Evolutionary conservation across 768 basidiomycete species (phyloP), one percentile per base, ranked within the genome.

Genomic region (Tephrocybe sp.): DNA sequence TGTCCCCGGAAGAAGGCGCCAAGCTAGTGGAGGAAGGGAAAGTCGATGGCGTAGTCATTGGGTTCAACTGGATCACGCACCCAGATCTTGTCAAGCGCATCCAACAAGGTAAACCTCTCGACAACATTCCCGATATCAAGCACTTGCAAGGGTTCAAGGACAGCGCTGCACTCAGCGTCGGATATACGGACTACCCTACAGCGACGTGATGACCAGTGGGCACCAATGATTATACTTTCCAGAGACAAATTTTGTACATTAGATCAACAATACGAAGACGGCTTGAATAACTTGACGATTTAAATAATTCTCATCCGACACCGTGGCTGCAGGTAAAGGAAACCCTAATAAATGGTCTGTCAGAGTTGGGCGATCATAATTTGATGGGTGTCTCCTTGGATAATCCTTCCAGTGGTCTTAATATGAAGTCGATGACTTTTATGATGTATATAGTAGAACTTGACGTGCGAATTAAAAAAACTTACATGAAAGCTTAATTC

Each of bases 51-150:
- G 63, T 71, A 7, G 60, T 65, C 42, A 69, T 77, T 40, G 74
- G 76, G 3, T 56, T 69, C 48, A 54, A 62, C 42, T 74, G 61
- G 57, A 65, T 76, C 38, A 61, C 66, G 4, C 75, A 78, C 49
- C 73, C 75, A 1, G 75, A 77, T 55, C 54, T 77, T 15, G 67
- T 58, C 40, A 68, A 69, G 55, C 68, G 74, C n/a, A 58, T 73
- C 10, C 32, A 62, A 48, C 56, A 66, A 23, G 70, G 67, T 6
- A 70, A 68, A 54, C 61, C 70, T 21, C 56, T 73, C 14, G 68
- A 71, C 45, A 72, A 72, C 45, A 25, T 53, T 9, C 63, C 66
- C 3, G 61, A 70, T 51, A 44, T 66, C 30, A 34, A 52, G 20
- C 63, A 65, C 41, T 34, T 74, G 37, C 62, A 68, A 32, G 64